A percentile compares a stretch with the other conserved stretches of the same genome.
Evolutionary conservation across 169 alveolate species (phyloP).

Genomic region (Plasmodium ovale): DNA sequence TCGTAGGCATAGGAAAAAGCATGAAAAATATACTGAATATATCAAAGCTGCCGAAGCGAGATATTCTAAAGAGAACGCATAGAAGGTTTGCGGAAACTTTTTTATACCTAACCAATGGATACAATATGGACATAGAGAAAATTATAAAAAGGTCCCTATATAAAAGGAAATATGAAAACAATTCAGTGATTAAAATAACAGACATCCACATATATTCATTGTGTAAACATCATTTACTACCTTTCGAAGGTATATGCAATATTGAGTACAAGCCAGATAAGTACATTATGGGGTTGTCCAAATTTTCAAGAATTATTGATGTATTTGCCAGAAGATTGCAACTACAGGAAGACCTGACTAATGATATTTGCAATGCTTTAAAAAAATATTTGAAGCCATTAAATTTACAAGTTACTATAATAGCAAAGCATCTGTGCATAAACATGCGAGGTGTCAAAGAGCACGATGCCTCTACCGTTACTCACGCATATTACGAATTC

Average conservation of each 20-base stretch:
- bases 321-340: conserved; percentile 51
- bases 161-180: conserved; percentile 57
- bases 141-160: conserved; percentile 43
- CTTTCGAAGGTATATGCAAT: conserved; percentile 59
- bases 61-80: conserved; percentile 48
- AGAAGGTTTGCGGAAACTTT: conserved; percentile 52
- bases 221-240: conserved; percentile 74
- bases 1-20: conserved; percentile 6
- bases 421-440: conserved; percentile 60
- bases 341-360: conserved; percentile 68
- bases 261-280: conserved; percentile 60
- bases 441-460: conserved; percentile 70
- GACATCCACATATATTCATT: conserved; percentile 51
- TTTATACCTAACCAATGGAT: conserved; percentile 53
- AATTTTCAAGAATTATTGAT: conserved; percentile 57
- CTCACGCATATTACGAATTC: conserved; percentile 21
- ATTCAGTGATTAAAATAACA: conserved; percentile 27
- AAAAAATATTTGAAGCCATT: conserved; percentile 57
- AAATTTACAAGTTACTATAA: conserved; percentile 36
- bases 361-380: conserved; percentile 51
- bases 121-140: conserved; percentile 23
- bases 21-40: conserved; percentile 21
- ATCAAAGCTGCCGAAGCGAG: conserved; percentile 30
- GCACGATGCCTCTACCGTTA: conserved; percentile 57
- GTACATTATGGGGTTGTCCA: conserved; percentile 59